These are phyloP conservation scores for Cymbopogon flexuosus DNA, from an alignment of 202 grass and related monocot species.

Conservation along the genomic window DNA sequence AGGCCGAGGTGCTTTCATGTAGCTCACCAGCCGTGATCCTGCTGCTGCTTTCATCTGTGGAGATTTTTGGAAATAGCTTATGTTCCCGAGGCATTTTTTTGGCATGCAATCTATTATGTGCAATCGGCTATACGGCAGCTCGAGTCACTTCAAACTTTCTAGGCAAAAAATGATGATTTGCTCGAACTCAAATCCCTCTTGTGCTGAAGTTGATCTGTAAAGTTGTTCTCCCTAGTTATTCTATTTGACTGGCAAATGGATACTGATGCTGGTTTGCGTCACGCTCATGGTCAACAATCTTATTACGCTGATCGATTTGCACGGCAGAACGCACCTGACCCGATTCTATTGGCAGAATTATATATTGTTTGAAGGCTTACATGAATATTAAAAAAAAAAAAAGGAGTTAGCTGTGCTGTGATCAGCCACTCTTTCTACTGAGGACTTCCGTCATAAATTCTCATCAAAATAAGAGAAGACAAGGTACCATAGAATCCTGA, in stretches of 20 bases:
- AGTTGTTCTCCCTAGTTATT: no score
- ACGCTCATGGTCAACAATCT: neutral
- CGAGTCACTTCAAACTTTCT: neutral
- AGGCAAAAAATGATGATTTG: slow-evolving; percentile 27
- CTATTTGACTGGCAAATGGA: neutral
- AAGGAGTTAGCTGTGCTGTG: neutral
- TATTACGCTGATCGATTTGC: neutral
- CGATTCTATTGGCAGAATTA: neutral
- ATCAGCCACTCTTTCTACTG: neutral
- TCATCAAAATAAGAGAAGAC: no score
- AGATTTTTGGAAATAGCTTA: slow-evolving; percentile 33
- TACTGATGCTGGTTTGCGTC: neutral
- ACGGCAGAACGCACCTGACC: neutral
- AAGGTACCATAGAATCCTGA: neutral
- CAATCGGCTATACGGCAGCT: neutral
- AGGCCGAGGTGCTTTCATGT: slow-evolving; percentile 42
- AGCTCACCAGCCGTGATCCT: no score
- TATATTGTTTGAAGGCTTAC: neutral
- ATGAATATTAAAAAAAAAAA: neutral
- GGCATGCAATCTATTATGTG: slow-evolving; percentile 25
- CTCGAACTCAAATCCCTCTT: neutral
- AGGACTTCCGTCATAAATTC: no score
- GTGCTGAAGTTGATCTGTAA: no score
- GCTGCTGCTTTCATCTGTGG: neutral
- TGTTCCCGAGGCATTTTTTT: slow-evolving; percentile 34